Percentiles rank a stretch among this genome's conserved stretches.
Evolutionary conservation across 176 grass and related monocot species (phyloP).

Genomic region (maize (Zea mays)): Zm-B73-REFERENCE-NAM-5.0 NC_050096.1:50950501-50951000

Average conservation of each 20-base stretch:
- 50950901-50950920: slow-evolving; percentile 32
- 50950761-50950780: slow-evolving; percentile 51
- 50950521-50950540: slow-evolving; percentile 71
- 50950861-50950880: slow-evolving; percentile 50
- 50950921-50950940: slow-evolving; percentile 1
- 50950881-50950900: slow-evolving; percentile 34
- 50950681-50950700: neutral
- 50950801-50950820: slow-evolving; percentile 46
- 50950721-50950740: slow-evolving; percentile 64
- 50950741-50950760: slow-evolving; percentile 80
- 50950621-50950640: slow-evolving; percentile 36
- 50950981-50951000: slow-evolving; percentile 7
- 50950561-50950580: slow-evolving; percentile 54
- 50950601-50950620: slow-evolving; percentile 61
- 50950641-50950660: slow-evolving; percentile 28
- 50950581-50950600: slow-evolving; percentile 61
- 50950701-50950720: slow-evolving; percentile 59
- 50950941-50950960: neutral
- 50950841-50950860: slow-evolving; percentile 53
- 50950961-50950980: slow-evolving; percentile 10
- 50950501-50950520: slow-evolving; percentile 25
- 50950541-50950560: slow-evolving; percentile 41
- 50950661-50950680: slow-evolving; percentile 19
- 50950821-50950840: slow-evolving; percentile 66
- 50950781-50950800: slow-evolving; percentile 64